Conservation (phyloP, 129 eudicot genomes). For the Centaurea solstitialis region DNA sequence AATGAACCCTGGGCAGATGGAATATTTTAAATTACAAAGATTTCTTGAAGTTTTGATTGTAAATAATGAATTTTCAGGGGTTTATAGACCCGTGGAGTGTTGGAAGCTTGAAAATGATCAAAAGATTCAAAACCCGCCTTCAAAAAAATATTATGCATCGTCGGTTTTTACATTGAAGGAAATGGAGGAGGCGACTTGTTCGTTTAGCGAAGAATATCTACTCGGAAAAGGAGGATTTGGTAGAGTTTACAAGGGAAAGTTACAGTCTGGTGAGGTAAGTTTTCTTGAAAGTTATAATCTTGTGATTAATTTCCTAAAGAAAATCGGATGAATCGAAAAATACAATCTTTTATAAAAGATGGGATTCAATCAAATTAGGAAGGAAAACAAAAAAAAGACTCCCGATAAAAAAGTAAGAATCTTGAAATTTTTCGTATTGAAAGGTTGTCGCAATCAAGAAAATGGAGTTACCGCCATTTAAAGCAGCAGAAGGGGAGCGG, state of each 20-base stretch:
- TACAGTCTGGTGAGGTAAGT: constrained; percentile 85
- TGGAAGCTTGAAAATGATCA: constrained; percentile 78
- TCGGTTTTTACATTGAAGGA: constrained; percentile 83
- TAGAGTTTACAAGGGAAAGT: constrained; percentile 83
- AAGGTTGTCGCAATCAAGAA: constrained; percentile 98
- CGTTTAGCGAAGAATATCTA: constrained; percentile 74
- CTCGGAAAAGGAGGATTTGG: constrained; percentile 98
- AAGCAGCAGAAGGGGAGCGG: constrained; percentile 92
- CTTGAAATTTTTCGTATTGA: constrained; percentile 11
- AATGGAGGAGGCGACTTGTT: constrained; percentile 93
- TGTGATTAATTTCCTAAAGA: not conserved
- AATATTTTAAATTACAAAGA: no score
- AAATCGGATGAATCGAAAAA: not conserved
- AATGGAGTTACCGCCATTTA: constrained; percentile 89
- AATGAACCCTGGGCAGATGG: no score
- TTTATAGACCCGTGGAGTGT: constrained; percentile 68
- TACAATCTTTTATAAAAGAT: not conserved
- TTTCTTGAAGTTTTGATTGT: constrained; percentile 20
- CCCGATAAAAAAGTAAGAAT: constrained; percentile 8
- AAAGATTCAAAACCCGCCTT: constrained; percentile 53
- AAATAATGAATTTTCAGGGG: constrained; percentile 59
- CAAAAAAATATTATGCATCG: constrained; percentile 67
- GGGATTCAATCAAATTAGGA: not conserved
- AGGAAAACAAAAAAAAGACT: constrained; percentile 1
- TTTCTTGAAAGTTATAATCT: constrained; percentile 15